These are phyloP conservation scores for Lentinula raphanica DNA, from an alignment of 768 basidiomycete genomes.

Conservation along the genomic window DNA sequence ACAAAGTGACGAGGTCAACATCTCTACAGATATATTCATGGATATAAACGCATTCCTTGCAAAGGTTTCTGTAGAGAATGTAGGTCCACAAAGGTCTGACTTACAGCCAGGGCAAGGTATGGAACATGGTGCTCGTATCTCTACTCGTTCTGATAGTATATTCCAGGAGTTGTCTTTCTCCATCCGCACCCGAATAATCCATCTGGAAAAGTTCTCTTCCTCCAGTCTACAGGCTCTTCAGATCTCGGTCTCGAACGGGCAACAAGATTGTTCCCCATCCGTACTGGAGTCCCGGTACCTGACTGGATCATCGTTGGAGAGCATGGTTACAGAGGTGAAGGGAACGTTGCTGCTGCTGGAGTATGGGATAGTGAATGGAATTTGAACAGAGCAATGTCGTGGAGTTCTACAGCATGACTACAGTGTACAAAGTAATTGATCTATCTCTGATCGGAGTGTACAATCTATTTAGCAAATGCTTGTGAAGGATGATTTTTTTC, in stretches of 20 bases:
- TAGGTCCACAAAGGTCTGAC: conserved; percentile 10
- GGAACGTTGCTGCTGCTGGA: conserved; percentile 76
- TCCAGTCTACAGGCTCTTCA: conserved; percentile 48
- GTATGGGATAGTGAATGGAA: conserved; percentile 33
- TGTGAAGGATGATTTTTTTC: neutral
- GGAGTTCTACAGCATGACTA: conserved; percentile 18
- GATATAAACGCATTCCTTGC: conserved; percentile 17
- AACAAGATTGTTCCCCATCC: conserved; percentile 71
- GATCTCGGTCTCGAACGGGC: conserved; percentile 58
- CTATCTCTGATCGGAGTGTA: no score
- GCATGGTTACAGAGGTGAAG: conserved; percentile 58
- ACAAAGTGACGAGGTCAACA: neutral
- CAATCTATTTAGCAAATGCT: neutral
- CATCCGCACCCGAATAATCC: conserved; percentile 53
- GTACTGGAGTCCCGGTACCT: conserved; percentile 73
- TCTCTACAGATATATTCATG: neutral
- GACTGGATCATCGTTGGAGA: conserved; percentile 70
- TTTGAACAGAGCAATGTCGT: conserved; percentile 44
- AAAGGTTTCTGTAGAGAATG: conserved; percentile 23
- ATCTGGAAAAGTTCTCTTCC: conserved; percentile 41
- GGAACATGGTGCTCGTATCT: no score
- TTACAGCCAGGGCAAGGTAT: conserved; percentile 9
- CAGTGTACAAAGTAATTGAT: neutral
- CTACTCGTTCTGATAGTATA: no score
- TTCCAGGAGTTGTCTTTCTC: conserved; percentile 51